phyloP scores from a whole-genome alignment of 1,284 basidiomycete species.

The Tylopilus orsonianus region DNA sequence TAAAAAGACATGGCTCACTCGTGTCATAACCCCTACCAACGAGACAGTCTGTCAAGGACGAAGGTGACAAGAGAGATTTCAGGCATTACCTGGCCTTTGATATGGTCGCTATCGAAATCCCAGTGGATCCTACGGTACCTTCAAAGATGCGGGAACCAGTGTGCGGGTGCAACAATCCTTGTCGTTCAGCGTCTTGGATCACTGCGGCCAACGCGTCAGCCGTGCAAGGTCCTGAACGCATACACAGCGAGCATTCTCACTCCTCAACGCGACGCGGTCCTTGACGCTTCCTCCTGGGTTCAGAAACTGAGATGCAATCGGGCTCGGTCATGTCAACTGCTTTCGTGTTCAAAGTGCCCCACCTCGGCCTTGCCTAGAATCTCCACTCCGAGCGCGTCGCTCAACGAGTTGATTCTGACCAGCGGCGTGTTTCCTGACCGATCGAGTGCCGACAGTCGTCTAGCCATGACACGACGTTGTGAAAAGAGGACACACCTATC shows the following conservation, averaged over 20 bases:
- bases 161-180: slow-evolving; percentile 81
- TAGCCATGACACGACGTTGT: neutral
- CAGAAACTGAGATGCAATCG: slow-evolving; percentile 62
- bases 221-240: neutral
- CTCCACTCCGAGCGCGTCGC: slow-evolving; percentile 88
- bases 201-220: slow-evolving; percentile 48
- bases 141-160: slow-evolving; percentile 96
- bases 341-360: neutral
- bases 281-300: slow-evolving; percentile 99
- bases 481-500: slow-evolving; percentile 59
- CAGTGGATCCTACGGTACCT: slow-evolving; percentile 96
- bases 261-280: slow-evolving; percentile 90
- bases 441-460: neutral
- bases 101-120: slow-evolving; percentile 94
- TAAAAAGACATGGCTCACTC: slow-evolving; percentile 54
- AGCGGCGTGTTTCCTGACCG: slow-evolving; percentile 88
- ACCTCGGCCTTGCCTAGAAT: slow-evolving; percentile 97
- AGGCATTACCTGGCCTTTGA: slow-evolving; percentile 75
- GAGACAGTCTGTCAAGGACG: neutral
- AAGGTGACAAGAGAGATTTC: neutral
- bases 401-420: slow-evolving; percentile 88
- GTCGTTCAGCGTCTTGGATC: slow-evolving; percentile 89
- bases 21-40: slow-evolving; percentile 67
- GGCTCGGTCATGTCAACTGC: neutral
- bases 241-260: slow-evolving; percentile 39